These are phyloP conservation scores for Cetraspora pellucida DNA, from an alignment of 192 early-diverging fungal genomes.

Conservation along the genomic window DNA sequence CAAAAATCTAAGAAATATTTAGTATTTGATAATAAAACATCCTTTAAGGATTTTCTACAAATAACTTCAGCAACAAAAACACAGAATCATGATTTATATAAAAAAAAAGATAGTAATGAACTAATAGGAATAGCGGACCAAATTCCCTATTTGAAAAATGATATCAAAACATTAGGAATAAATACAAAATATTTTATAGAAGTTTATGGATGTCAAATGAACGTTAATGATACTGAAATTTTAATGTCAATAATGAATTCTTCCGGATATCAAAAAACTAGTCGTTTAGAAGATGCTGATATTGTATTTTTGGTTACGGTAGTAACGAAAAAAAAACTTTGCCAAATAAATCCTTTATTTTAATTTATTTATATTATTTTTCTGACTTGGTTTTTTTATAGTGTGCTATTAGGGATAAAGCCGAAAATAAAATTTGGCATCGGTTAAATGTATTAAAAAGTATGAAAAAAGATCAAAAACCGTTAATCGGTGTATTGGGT, in stretches of 20 bases:
- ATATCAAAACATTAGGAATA: constrained; percentile 50
- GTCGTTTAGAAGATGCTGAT: constrained; percentile 57
- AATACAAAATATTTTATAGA: constrained; percentile 73
- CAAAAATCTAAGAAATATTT: too few species aligned
- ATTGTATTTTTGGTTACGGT: constrained; percentile 72
- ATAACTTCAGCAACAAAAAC: too few species aligned
- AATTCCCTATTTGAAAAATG: constrained; percentile 48
- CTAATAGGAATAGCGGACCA: constrained; percentile 26
- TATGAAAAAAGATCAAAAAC: constrained; percentile 57
- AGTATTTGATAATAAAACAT: too few species aligned
- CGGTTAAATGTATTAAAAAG: constrained; percentile 60
- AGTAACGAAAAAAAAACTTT: background rate
- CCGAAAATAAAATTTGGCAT: constrained; percentile 73
- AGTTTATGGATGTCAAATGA: constrained; percentile 85
- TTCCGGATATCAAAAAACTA: constrained; percentile 66
- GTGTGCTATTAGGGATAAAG: constrained; percentile 79
- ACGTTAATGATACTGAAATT: constrained; percentile 79
- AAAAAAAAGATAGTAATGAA: too few species aligned
- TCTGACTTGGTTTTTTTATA: background rate
- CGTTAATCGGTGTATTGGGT: constrained; percentile 74
- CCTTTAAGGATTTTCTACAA: too few species aligned
- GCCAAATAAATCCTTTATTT: background rate
- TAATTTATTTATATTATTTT: background rate
- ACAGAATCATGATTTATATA: too few species aligned
- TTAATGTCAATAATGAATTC: constrained; percentile 71